phyloP scores from a whole-genome alignment of 768 basidiomycete genomes.

The Mycena haematopus region DNA sequence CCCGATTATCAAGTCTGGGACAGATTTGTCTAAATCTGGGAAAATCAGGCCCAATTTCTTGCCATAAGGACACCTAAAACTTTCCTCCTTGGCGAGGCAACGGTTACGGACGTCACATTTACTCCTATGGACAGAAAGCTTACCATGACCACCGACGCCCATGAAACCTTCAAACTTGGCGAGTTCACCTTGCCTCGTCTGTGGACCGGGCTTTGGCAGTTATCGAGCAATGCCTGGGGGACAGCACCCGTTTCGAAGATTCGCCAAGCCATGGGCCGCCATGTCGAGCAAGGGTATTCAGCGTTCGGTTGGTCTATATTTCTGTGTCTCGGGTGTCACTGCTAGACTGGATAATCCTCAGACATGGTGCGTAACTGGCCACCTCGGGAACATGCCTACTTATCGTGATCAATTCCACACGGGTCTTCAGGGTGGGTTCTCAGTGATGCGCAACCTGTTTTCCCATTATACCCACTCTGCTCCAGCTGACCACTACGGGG shows the following conservation, averaged over 20 bases:
- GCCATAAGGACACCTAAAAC: conserved; percentile 5
- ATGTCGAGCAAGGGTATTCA: conserved; percentile 52
- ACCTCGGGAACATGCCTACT: not conserved
- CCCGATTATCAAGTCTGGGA: conserved; percentile 14
- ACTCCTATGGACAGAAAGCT: conserved; percentile 12
- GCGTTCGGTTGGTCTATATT: conserved; percentile 15
- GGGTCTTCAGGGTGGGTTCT: conserved; percentile 16
- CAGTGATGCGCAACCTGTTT: conserved; percentile 3
- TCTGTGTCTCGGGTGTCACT: conserved; percentile 2
- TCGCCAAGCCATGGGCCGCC: conserved; percentile 27
- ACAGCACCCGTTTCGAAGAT: conserved; percentile 25
- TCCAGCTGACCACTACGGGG: conserved; percentile 87
- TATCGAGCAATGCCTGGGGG: conserved; percentile 30
- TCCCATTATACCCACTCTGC: conserved; percentile 2
- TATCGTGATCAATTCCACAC: not conserved
- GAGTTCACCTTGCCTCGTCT: conserved; percentile 27
- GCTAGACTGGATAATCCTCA: conserved; percentile 1
- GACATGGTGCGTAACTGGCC: conserved; percentile 21
- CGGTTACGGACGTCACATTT: not conserved
- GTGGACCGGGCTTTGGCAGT: conserved; percentile 29
- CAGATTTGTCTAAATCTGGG: conserved; percentile 12
- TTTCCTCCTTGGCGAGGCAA: not conserved
- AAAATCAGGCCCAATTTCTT: not conserved
- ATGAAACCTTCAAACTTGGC: conserved; percentile 29
- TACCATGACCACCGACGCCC: conserved; percentile 17